phyloP scores from a whole-genome alignment of 116 monocot species.

The Dioscorea cayenensis region DNA sequence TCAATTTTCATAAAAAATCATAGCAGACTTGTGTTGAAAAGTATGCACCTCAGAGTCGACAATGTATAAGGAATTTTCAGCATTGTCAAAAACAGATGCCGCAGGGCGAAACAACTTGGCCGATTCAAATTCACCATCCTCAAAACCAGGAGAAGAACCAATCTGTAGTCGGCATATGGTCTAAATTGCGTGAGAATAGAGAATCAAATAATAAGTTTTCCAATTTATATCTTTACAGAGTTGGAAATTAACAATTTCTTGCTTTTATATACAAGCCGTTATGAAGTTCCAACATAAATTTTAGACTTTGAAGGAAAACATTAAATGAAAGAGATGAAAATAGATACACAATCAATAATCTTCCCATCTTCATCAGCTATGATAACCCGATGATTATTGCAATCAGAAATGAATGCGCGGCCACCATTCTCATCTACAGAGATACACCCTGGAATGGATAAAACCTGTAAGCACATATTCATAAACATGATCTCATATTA shows the following conservation, averaged over 20 bases:
- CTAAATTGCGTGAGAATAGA: background rate
- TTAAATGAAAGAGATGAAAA: slow-evolving; percentile 1
- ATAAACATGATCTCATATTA: background rate
- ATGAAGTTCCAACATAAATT: too few species aligned
- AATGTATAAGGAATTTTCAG: slow-evolving; percentile 72
- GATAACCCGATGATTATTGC: slow-evolving; percentile 82
- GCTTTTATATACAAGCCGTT: background rate
- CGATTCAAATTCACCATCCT: slow-evolving; percentile 90
- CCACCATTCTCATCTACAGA: slow-evolving; percentile 72
- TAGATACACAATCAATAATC: slow-evolving; percentile 73
- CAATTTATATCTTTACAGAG: background rate
- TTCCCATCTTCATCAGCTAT: slow-evolving; percentile 57
- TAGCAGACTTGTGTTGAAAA: background rate
- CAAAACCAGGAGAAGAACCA: slow-evolving; percentile 82
- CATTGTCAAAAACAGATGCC: slow-evolving; percentile 54
- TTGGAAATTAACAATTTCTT: background rate
- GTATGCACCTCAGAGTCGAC: slow-evolving; percentile 75
- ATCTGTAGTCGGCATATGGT: slow-evolving; percentile 36
- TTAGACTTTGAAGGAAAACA: background rate
- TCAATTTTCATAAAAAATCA: background rate
- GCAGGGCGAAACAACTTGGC: slow-evolving; percentile 72
- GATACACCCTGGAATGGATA: slow-evolving; percentile 44
- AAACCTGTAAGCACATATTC: background rate
- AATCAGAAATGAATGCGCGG: slow-evolving; percentile 79
- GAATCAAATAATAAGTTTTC: background rate